Base-by-base conservation (phyloP, 225 moss, liverwort and hornwort genomes). In the Takakia lepidozioides region DNA sequence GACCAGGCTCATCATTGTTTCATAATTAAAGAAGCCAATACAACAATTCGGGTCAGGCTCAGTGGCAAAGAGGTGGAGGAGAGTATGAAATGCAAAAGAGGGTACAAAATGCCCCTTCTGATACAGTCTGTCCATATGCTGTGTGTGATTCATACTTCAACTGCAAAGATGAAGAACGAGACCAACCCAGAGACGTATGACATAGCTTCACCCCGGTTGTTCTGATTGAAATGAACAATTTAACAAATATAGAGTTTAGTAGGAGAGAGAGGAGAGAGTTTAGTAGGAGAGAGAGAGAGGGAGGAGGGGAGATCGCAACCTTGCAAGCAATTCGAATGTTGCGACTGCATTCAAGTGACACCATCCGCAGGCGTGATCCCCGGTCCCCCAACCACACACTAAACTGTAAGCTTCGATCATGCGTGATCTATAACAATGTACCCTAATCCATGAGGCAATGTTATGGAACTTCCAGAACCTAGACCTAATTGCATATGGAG, bases 251-350 rank as follows among this genome's bases (percentile, higher is more conserved):
- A 4, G 26, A 14, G 3, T 11, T 15, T 8, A 5, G 19, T 24
- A 42, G 28, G 28, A 24, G 24, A 28, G 43, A 41, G 5, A 17
- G 5, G 40, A 11, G 1, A 16, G 6, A 16, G 20, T 14, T 0
- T 24, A 64, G 5, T 25, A 10, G 4, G 8, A 13, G 8, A 1
- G 13, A 20, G 30, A 22, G 39, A 29, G 18, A 43, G 41, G 29
- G 10, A 36, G 2, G 49, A 45, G 42, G 19, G 25, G 44, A 26
- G 52, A 57, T 3, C 25, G 13, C 41, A 37, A 92, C 92, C 92
- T 92, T 92, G 49, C 54, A 80, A 18, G 54, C 43, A 53, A 84
- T 60, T 60, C 92, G 79, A 51, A 80, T 53, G 63, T 84, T 87
- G 58, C 70, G 71, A 63, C 92, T 87, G 84, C 51, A 16, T 51